phyloP scores from a whole-genome alignment of 805 yeast genomes.

The Hanseniaspora pseudoguilliermondii region DNA sequence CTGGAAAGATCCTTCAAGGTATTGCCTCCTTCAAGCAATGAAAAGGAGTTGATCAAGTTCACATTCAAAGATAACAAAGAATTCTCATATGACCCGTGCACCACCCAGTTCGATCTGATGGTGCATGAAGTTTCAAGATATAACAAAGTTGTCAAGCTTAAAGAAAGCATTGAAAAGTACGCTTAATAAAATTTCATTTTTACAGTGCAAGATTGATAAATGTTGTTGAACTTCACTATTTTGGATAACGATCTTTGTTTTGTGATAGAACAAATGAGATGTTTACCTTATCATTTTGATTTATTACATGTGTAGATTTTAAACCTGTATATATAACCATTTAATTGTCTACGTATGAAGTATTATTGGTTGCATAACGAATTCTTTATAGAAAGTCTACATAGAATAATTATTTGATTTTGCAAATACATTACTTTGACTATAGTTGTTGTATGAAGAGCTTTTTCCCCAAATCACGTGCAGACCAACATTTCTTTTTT shows the following conservation, averaged over 20 bases:
- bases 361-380: no score
- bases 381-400: no score
- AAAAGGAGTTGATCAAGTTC: slow-evolving; percentile 39
- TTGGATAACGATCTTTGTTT: neutral
- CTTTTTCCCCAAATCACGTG: neutral
- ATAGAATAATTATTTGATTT: no score
- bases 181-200: slow-evolving; percentile 14
- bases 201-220: no score
- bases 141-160: slow-evolving; percentile 61
- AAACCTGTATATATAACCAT: no score
- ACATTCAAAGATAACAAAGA: slow-evolving; percentile 69
- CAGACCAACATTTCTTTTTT: neutral
- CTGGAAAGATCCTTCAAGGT: slow-evolving; percentile 49
- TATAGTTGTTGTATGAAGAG: no score
- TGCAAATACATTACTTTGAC: no score
- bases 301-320: no score
- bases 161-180: slow-evolving; percentile 48
- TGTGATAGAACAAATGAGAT: no score
- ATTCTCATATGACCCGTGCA: slow-evolving; percentile 53
- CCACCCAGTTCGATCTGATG: slow-evolving; percentile 46
- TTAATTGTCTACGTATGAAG: no score
- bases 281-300: no score
- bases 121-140: slow-evolving; percentile 61
- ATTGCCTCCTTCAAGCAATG: slow-evolving; percentile 31
- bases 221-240: no score